Base-by-base conservation (phyloP, 73 alveolate species). In the Paramecium sonneborni region DNA sequence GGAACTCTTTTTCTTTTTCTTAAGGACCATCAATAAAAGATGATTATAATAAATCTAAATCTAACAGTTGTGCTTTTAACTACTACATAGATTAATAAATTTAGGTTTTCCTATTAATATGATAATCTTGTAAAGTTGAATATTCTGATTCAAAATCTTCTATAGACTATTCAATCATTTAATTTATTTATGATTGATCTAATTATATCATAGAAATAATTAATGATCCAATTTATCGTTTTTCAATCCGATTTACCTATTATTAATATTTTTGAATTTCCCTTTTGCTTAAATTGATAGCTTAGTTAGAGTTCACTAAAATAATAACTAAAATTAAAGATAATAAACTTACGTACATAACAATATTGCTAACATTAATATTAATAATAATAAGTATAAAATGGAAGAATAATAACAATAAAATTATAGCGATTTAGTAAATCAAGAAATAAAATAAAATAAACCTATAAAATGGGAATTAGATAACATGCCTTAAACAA, bases 391-490 rank as follows among this genome's bases (percentile, higher is more conserved):
- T 52, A 52, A 52, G 6, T 11, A 52, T 52, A 32, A 30, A 30
- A 67, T 30, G 84, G 44, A 67, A 67, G 43, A 67, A 32, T 30
- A 67, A 26, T 24, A 67, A 67, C 38, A 32, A 67, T 32, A 30
- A 11, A 67, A 67, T 30, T 67, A 67, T 67, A 67, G 38, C 12
- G 44, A 30, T 30, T 67, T 67, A 26, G 43, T 30, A 9, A 12
- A 67, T 67, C 38, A 30, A 67, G 38, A 67, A 30, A 67, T 67
- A 0, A 12, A 24, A 15, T 1, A 23, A 67, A 41, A 39, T 30
- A 39, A 79, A 43, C 90, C 76, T 11, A 79, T 43, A 3, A 39
- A 79, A 43, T 43, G 74, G 90, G 39, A 79, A 24, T 74, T 79
- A 9, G 90, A 79, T 26, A n/a, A 34, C 6, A 30, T 43, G 32